A percentile compares a stretch with the other conserved stretches of the same genome.
phyloP scores from a whole-genome alignment of 1,284 basidiomycete species.

The Malassezia japonica region DNA sequence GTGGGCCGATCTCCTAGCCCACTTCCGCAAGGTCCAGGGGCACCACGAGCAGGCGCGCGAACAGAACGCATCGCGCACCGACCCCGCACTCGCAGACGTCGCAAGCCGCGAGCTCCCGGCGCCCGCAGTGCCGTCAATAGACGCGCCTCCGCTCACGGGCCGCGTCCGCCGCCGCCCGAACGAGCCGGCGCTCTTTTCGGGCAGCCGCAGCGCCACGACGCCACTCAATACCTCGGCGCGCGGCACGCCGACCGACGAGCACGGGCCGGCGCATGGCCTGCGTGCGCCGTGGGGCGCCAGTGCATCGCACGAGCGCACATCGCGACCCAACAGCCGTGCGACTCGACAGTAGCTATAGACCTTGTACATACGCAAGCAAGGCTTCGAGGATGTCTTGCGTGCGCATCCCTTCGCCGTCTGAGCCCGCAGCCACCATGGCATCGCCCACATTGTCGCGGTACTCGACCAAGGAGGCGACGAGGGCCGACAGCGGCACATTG shows the following conservation, averaged over 20 bases:
- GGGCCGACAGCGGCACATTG: conserved; percentile 8
- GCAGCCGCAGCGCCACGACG: background rate
- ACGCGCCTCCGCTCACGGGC: background rate
- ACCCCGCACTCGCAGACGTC: background rate
- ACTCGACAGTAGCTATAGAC: conserved; percentile 11
- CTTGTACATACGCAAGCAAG: conserved; percentile 28
- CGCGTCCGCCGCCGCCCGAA: background rate
- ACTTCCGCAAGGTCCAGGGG: conserved; percentile 39
- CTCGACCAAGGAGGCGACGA: conserved; percentile 23
- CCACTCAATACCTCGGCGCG: background rate
- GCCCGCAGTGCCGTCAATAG: no score
- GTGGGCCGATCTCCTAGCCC: conserved; percentile 40
- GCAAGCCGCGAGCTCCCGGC: background rate
- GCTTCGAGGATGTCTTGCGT: conserved; percentile 29
- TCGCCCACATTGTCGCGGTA: conserved; percentile 34
- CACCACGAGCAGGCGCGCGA: conserved; percentile 37
- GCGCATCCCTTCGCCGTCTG: conserved; percentile 6
- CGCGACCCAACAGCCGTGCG: background rate
- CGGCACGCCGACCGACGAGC: conserved; percentile 3
- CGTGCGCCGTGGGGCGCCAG: conserved; percentile 3
- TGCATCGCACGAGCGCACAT: background rate
- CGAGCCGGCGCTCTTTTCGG: background rate
- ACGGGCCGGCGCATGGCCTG: background rate
- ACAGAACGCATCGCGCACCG: conserved; percentile 5
- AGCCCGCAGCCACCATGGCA: conserved; percentile 6